Conservation (phyloP, 1,284 basidiomycete species). For the Ganoderma leucocontextum region DNA sequence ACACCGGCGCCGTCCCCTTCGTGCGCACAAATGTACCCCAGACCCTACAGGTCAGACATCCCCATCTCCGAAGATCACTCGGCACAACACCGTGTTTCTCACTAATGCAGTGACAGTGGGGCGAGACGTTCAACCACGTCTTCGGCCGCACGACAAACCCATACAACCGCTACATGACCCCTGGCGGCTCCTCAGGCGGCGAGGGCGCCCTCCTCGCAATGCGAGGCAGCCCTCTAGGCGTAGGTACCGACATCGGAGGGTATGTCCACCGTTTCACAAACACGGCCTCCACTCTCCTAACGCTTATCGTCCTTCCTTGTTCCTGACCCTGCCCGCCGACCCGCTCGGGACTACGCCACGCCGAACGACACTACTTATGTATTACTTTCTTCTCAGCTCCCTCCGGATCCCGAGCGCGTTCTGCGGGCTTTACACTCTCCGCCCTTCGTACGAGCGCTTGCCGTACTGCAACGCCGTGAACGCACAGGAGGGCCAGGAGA, state of each 20-base stretch:
- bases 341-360: not conserved
- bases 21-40: conserved; percentile 59
- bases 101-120: conserved; percentile 41
- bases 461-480: conserved; percentile 58
- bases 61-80: not conserved
- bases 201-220: conserved; percentile 80
- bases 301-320: not conserved
- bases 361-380: conserved; percentile 2
- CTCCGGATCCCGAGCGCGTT: conserved; percentile 62
- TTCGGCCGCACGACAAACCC: conserved; percentile 84
- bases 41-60: conserved; percentile 47
- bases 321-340: conserved; percentile 7
- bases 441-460: conserved; percentile 63
- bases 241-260: conserved; percentile 85
- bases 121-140: conserved; percentile 50
- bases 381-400: conserved; percentile 40
- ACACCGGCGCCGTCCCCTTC: conserved; percentile 55
- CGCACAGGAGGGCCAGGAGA: conserved; percentile 59
- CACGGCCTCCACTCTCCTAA: conserved; percentile 4
- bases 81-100: not conserved
- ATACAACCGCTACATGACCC: conserved; percentile 68
- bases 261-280: conserved; percentile 22
- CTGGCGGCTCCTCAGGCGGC: conserved; percentile 84
- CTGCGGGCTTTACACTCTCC: conserved; percentile 60
- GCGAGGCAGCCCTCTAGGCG: conserved; percentile 80